Evolutionary conservation across 2,329 filamentous ascomycete species (phyloP).

Genomic region (Botrytis tulipae): DNA sequence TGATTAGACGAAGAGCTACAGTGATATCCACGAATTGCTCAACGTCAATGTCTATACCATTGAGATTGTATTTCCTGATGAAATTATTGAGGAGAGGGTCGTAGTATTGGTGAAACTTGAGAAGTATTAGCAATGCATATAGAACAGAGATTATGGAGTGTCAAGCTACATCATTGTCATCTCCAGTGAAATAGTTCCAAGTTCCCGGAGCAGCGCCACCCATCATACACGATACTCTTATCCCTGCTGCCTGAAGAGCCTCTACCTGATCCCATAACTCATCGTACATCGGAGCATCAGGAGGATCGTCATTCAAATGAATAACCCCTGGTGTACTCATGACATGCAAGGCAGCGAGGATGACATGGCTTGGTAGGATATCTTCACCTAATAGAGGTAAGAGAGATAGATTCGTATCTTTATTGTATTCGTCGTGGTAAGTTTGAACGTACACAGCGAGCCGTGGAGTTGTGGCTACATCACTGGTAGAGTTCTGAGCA

Average conservation of each 20-base stretch:
- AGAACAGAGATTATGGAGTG: background rate
- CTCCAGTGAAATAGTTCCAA: conserved; percentile 43
- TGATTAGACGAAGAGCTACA: conserved; percentile 75
- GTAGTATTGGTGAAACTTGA: conserved; percentile 28
- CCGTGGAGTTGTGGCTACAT: conserved; percentile 9
- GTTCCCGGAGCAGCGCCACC: conserved; percentile 23
- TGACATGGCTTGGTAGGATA: conserved; percentile 20
- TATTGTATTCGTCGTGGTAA: conserved; percentile 7
- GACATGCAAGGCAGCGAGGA: conserved; percentile 19
- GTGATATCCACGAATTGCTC: conserved; percentile 73
- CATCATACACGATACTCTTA: conserved; percentile 25
- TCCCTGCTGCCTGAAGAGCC: conserved; percentile 19
- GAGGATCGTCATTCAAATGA: conserved; percentile 23
- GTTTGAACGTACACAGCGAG: conserved; percentile 21
- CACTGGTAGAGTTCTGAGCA: background rate
- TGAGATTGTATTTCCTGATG: conserved; percentile 75
- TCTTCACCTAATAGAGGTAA: conserved; percentile 15
- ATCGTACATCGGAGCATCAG: conserved; percentile 21
- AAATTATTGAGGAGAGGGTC: conserved; percentile 20
- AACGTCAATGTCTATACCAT: conserved; percentile 86
- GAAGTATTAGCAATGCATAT: background rate
- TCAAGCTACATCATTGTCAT: conserved; percentile 10
- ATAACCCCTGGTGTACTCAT: conserved; percentile 8
- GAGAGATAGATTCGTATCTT: conserved; percentile 14
- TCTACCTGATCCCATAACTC: conserved; percentile 22